Evolutionary conservation across 768 basidiomycete species (phyloP), one percentile per base, ranked within the genome.

Genomic region (Boletus tomentosulus): DNA sequence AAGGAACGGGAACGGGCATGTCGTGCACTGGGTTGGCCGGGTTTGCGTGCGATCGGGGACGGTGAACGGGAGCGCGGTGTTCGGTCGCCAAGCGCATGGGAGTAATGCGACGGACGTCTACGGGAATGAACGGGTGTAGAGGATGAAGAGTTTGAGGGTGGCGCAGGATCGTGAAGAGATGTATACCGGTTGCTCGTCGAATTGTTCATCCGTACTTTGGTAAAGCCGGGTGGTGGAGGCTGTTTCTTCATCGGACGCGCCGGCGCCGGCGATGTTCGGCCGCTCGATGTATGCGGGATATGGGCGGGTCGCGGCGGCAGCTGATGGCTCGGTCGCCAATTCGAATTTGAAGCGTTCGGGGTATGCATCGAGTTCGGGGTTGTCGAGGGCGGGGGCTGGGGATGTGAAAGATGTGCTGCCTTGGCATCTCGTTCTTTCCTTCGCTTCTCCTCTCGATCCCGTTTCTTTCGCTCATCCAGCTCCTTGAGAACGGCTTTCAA

Each of bases 401-500:
- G 31, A 27, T 46, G 57, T n/a, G 55, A n/a, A 24, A 50, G 46
- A 46, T 57, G 61, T 28, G 59, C 30, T 50, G 48, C 53, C 51
- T 60, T 66, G 39, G 55, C 48, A 27, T 63, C 66, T 58, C 67
- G 66, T 48, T 72, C 71, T 55, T 72, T 72, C 68, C 73, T 77
- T 59, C 77, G 74, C 64, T 78, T 80, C 66, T 71, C 74, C 57
- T 77, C 76, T 68, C 74, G 59, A 48, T 74, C 78, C 65, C 74
- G 73, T 63, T 68, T 77, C 77, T 71, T 69, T 30, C 71, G 68
- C 31, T 74, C 74, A 16, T 87, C 83, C 58, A 85, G 63, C 69
- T 85, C 86, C 61, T 80, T 81, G 66, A 87, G 69, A 22, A 89
- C 82, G 8, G 83, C 84, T 53, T 79, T 81, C 57, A 86, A 66